Conservation (phyloP, 2,329 filamentous ascomycete species). For the Domatiomyces globalis region DNA sequence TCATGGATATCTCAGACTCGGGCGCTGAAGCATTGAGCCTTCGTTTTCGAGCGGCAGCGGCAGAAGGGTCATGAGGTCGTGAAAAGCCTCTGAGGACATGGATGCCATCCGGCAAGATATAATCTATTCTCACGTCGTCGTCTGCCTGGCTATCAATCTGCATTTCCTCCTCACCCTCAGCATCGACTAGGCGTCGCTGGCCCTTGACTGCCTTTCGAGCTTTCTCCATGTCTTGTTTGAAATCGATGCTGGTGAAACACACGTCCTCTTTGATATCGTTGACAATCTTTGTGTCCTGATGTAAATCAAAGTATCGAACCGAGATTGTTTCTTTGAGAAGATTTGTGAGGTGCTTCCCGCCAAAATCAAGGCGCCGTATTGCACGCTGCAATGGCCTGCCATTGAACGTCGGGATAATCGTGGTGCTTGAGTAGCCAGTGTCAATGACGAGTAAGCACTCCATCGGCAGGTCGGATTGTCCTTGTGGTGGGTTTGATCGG, state of each 20-base stretch:
- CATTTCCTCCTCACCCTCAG: slow-evolving; percentile 30
- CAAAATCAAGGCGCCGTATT: slow-evolving; percentile 72
- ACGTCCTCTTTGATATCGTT: slow-evolving; percentile 90
- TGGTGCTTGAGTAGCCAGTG: slow-evolving; percentile 85
- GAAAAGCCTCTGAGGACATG: slow-evolving; percentile 51
- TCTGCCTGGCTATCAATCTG: slow-evolving; percentile 27
- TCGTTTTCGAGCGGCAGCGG: slow-evolving; percentile 36
- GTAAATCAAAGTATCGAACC: slow-evolving; percentile 84
- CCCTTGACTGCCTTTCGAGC: slow-evolving; percentile 64
- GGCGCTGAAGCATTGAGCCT: slow-evolving; percentile 36
- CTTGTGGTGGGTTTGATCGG: slow-evolving; percentile 19
- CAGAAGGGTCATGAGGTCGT: slow-evolving; percentile 59
- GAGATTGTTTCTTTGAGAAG: slow-evolving; percentile 82
- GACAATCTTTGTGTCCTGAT: slow-evolving; percentile 83
- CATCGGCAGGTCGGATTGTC: slow-evolving; percentile 37
- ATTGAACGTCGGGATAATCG: slow-evolving; percentile 69
- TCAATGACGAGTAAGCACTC: slow-evolving; percentile 84
- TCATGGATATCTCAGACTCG: slow-evolving; percentile 62
- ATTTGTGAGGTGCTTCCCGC: slow-evolving; percentile 87
- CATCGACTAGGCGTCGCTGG: slow-evolving; percentile 3
- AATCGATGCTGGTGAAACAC: slow-evolving; percentile 70
- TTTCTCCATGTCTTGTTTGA: slow-evolving; percentile 61
- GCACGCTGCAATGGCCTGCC: slow-evolving; percentile 69
- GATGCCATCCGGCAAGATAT: slow-evolving; percentile 73
- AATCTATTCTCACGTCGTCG: slow-evolving; percentile 59